Percentiles rank a stretch among this genome's conserved stretches.
Evolutionary conservation across 441 rosid species (phyloP).

Genomic region (Sinapis alba): DNA sequence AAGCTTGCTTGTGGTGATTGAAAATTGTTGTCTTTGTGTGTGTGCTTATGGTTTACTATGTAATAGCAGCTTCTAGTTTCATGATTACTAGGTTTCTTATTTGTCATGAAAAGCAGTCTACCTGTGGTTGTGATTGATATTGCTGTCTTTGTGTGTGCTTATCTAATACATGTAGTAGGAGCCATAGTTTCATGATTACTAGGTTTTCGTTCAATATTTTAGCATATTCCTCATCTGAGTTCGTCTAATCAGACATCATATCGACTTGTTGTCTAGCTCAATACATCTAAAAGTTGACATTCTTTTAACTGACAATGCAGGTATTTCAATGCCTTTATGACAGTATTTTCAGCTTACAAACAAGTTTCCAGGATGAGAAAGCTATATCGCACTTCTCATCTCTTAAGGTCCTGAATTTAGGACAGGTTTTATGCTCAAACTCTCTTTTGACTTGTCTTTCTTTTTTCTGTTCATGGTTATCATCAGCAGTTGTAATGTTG

Average conservation of each 20-base stretch:
- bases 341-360: background rate
- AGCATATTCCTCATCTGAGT: background rate
- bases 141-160: background rate
- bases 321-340: background rate
- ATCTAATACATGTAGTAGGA: background rate
- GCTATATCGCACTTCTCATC: background rate
- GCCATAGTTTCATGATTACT: background rate
- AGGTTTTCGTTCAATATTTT: background rate
- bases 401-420: constrained; percentile 9
- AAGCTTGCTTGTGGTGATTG: no score
- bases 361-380: background rate
- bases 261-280: background rate
- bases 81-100: background rate
- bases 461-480: background rate
- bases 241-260: background rate
- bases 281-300: background rate
- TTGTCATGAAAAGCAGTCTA: no score
- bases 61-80: no score
- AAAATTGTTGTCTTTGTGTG: no score
- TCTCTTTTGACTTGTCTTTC: constrained; percentile 2
- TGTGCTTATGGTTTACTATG: no score
- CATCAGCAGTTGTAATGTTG: background rate
- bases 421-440: background rate
- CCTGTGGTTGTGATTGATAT: background rate
- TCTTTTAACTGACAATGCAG: background rate